Evolutionary conservation across 192 early-diverging fungal species (phyloP).

Genomic region (Globomyces pollinis-pini): DNA sequence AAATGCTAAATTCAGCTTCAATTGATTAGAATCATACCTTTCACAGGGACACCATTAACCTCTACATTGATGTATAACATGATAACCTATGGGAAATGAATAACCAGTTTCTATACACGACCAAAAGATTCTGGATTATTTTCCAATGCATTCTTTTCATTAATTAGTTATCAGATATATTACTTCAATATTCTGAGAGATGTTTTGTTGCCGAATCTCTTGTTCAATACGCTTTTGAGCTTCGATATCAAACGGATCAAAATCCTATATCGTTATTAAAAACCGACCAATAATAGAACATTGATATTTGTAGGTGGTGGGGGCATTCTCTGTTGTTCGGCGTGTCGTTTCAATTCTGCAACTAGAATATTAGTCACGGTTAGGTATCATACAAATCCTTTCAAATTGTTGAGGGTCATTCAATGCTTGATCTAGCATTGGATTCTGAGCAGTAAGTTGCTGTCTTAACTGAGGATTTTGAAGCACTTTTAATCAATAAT

Average conservation of each 20-base stretch:
- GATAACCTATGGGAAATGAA: no score
- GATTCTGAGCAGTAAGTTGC: slow-evolving; percentile 50
- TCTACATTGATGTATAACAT: slow-evolving; percentile 87
- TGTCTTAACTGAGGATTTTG: slow-evolving; percentile 47
- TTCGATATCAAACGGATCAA: slow-evolving; percentile 86
- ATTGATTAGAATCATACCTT: no score
- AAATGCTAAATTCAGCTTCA: no score
- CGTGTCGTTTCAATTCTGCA: slow-evolving; percentile 46
- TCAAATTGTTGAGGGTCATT: slow-evolving; percentile 61
- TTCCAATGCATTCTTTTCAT: slow-evolving; percentile 69
- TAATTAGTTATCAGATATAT: no score
- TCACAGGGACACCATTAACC: slow-evolving; percentile 82
- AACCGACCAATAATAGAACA: no score
- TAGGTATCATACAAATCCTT: no score
- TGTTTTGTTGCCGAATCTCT: slow-evolving; percentile 75
- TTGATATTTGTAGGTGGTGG: slow-evolving; percentile 17
- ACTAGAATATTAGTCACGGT: no score
- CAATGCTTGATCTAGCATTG: slow-evolving; percentile 11
- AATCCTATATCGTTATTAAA: no score
- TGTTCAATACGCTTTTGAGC: slow-evolving; percentile 88
- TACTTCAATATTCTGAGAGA: slow-evolving; percentile 69
- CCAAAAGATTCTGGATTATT: slow-evolving; percentile 93
- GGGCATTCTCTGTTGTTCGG: slow-evolving; percentile 40
- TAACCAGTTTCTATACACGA: no score
- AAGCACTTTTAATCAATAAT: slow-evolving; percentile 56